Conservation (phyloP, 352 stramenopile genomes). For the Thraustochytrium striatum region DNA sequence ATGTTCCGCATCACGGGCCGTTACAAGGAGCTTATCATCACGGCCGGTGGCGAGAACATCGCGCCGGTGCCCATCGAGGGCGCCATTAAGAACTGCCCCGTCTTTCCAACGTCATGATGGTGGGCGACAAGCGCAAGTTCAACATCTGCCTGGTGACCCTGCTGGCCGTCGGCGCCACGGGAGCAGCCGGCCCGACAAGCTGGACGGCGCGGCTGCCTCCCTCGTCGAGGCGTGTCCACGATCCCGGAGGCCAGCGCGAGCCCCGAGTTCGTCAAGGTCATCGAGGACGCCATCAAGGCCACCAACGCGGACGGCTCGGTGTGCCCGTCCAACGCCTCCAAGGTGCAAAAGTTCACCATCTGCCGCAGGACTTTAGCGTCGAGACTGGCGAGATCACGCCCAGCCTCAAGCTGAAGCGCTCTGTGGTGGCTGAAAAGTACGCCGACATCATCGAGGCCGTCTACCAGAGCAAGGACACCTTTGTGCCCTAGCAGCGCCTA, state of each 20-base stretch:
- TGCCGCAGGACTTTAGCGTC: constrained; percentile 81
- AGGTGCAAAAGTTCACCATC: constrained; percentile 55
- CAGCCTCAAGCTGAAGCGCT: constrained; percentile 90
- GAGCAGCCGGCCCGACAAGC: constrained; percentile 23
- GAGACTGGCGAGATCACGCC: constrained; percentile 81
- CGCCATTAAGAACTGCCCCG: constrained; percentile 74
- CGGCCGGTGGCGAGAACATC: constrained; percentile 89
- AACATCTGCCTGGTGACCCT: constrained; percentile 77
- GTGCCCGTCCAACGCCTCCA: constrained; percentile 13
- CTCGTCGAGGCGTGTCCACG: constrained; percentile 1
- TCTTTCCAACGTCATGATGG: constrained; percentile 85
- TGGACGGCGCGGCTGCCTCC: neutral
- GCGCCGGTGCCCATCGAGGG: constrained; percentile 84
- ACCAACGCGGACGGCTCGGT: constrained; percentile 8
- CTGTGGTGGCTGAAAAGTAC: constrained; percentile 82
- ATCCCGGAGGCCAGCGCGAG: constrained; percentile 10
- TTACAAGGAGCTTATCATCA: constrained; percentile 66
- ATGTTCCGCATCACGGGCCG: constrained; percentile 58
- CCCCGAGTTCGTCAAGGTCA: constrained; percentile 27
- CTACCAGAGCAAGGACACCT: constrained; percentile 59
- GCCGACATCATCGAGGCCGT: constrained; percentile 71
- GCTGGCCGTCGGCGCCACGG: constrained; percentile 59
- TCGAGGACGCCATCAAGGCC: constrained; percentile 39
- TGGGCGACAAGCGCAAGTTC: constrained; percentile 88
- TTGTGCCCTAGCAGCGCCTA: constrained; percentile 18